These are phyloP conservation scores for Curvularia hawaiiensis DNA, from an alignment of 2,329 filamentous ascomycete species.

Conservation along the genomic window DNA sequence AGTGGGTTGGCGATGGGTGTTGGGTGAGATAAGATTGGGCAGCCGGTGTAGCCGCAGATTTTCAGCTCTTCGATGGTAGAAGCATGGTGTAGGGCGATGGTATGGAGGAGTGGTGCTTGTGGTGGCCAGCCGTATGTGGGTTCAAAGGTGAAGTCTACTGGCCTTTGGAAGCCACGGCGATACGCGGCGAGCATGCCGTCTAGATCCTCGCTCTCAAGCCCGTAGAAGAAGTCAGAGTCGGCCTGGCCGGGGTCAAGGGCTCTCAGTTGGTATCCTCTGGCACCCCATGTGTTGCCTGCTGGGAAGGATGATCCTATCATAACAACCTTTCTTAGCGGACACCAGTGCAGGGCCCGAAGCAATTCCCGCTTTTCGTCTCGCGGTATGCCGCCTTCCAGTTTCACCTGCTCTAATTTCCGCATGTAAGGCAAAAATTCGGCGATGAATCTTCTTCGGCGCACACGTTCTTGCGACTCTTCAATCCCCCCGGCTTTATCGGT, in stretches of 20 bases:
- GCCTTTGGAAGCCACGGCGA: slow-evolving; percentile 25
- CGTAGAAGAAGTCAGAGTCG: slow-evolving; percentile 22
- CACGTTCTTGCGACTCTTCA: slow-evolving; percentile 26
- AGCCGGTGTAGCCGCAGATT: slow-evolving; percentile 55
- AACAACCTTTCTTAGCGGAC: slow-evolving; percentile 52
- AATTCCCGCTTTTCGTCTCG: slow-evolving; percentile 55
- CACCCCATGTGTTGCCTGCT: slow-evolving; percentile 54
- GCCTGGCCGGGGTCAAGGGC: slow-evolving; percentile 33
- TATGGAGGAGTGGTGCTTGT: slow-evolving; percentile 49
- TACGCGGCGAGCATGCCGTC: slow-evolving; percentile 32
- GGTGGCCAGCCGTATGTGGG: slow-evolving; percentile 50
- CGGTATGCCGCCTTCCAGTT: slow-evolving; percentile 55
- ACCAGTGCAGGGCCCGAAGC: slow-evolving; percentile 50
- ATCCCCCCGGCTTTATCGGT: slow-evolving; percentile 32
- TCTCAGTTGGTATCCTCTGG: slow-evolving; percentile 40
- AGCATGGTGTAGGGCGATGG: slow-evolving; percentile 49
- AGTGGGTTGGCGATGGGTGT: slow-evolving; percentile 48
- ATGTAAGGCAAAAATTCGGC: slow-evolving; percentile 50
- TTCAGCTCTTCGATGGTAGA: slow-evolving; percentile 52
- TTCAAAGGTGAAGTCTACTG: slow-evolving; percentile 37
- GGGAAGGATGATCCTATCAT: slow-evolving; percentile 53
- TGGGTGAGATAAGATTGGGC: slow-evolving; percentile 47
- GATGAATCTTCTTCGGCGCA: slow-evolving; percentile 48
- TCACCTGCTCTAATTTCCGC: slow-evolving; percentile 50
- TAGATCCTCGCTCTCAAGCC: slow-evolving; percentile 39